Base-by-base conservation (phyloP, 139 green algal species). In the Closterium sp. region DNA sequence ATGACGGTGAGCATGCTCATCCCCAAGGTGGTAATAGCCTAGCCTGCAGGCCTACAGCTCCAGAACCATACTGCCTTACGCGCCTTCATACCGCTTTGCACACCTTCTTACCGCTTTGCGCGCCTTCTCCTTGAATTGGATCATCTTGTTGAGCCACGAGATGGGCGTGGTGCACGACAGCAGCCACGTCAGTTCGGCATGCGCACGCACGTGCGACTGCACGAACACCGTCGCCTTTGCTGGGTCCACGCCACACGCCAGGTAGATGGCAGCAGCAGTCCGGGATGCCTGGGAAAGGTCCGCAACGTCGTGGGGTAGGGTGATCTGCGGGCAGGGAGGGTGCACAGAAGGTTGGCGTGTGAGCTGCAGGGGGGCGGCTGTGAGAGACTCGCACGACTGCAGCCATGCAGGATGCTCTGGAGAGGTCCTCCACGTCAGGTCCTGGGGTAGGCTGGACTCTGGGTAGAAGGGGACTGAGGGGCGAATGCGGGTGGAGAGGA, bases 101-200 rank as follows among this genome's bases (percentile, higher is more conserved):
- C n/a, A n/a, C n/a, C n/a, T 3, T 9, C 88, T 87, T 36, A 93
- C 92, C 94, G 96, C 96, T 95, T 98, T 98, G 19, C 95, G 87
- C 8, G 95, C 94, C 94, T 99, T 99, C 94, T 99, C 98, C 95
- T 99, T 97, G 95, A 98, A 99, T 93, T 99, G 98, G 87, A 99
- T 99, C 98, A 99, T 99, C 84, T 96, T 95, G 33, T 97, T 94
- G 23, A 99, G 96, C 98, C 98, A 99, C 3, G 96, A 97, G 10
- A 99, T 96, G 33, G 98, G 98, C 9, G 97, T 98, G 10, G 95
- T 92, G 94, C 97, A 99, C 87, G 95, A 96, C 85, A 99, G 97
- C 93, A 99, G 95, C 97, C 97, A 99, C 12, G 95, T 94, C 84
- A 99, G 96, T 96, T 99, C 98, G 9, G 96, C 95, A 92, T 99